Percentiles rank a stretch among this genome's conserved stretches.
These are phyloP conservation scores for Cetradonia linearis DNA, from an alignment of 495 filamentous ascomycete species.

Conservation along the genomic window DNA sequence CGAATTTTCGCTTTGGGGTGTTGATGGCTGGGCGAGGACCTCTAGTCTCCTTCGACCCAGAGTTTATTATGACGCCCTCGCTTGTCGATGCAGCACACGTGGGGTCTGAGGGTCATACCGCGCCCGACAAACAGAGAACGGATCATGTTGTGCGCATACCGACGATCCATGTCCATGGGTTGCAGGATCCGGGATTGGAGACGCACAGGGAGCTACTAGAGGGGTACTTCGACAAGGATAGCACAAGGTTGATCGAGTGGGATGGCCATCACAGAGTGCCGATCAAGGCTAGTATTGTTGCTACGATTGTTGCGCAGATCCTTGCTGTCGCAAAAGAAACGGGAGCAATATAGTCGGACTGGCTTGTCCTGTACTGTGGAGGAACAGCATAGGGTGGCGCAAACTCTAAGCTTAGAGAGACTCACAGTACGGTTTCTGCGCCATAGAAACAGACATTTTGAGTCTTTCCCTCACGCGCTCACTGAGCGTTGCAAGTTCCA, in stretches of 20 bases:
- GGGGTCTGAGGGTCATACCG: background rate
- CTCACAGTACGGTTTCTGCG: too few species aligned
- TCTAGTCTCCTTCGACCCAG: slow-evolving; percentile 38
- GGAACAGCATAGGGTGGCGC: too few species aligned
- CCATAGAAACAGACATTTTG: too few species aligned
- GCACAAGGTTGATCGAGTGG: slow-evolving; percentile 45
- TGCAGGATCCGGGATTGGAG: slow-evolving; percentile 41
- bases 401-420: too few species aligned
- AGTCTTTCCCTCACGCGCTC: too few species aligned
- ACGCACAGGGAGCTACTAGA: slow-evolving; percentile 40
- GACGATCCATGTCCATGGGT: slow-evolving; percentile 53
- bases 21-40: slow-evolving; percentile 49
- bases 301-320: slow-evolving; percentile 38
- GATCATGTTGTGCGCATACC: slow-evolving; percentile 35
- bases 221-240: slow-evolving; percentile 38
- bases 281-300: slow-evolving; percentile 45
- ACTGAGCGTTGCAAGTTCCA: too few species aligned
- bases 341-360: slow-evolving; percentile 12
- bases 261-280: slow-evolving; percentile 49
- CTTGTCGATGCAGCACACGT: slow-evolving; percentile 39
- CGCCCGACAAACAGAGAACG: slow-evolving; percentile 32
- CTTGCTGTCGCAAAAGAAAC: slow-evolving; percentile 34
- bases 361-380: too few species aligned
- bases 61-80: slow-evolving; percentile 40
- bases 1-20: slow-evolving; percentile 38